These are phyloP conservation scores for Beta corolliflora DNA, from an alignment of 179 eudicot genomes.

Conservation along the genomic window DNA sequence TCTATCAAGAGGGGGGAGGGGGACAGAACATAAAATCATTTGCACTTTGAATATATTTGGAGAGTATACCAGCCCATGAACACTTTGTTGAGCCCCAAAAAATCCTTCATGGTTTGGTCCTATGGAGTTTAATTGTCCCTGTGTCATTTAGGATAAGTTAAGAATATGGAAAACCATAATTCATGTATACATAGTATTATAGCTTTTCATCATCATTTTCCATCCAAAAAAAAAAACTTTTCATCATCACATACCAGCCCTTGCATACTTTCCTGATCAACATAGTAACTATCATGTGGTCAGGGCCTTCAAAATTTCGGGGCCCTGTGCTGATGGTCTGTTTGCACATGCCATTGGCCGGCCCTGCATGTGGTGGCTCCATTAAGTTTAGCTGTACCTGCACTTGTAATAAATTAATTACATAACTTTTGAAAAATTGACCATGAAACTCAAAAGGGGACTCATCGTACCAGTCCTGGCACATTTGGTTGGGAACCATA, in stretches of 20 bases:
- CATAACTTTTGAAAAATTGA: conserved; percentile 7
- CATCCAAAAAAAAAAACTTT: no score
- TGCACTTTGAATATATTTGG: background rate
- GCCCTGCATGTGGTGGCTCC: conserved; percentile 95
- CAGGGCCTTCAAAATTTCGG: no score
- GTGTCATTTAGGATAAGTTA: background rate
- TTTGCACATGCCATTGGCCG: no score
- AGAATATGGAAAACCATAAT: conserved; percentile 2
- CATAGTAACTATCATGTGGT: conserved; percentile 84
- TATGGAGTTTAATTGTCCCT: conserved; percentile 81
- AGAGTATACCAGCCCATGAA: conserved; percentile 73
- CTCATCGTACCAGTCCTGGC: conserved; percentile 76
- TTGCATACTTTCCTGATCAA: conserved; percentile 71
- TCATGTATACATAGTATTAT: background rate
- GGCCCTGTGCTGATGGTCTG: no score
- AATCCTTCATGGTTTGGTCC: conserved; percentile 73
- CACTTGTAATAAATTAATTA: conserved; percentile 17
- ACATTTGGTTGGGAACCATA: conserved; percentile 76
- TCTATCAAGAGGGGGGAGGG: background rate
- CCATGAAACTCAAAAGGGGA: conserved; percentile 10
- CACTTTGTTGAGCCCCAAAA: conserved; percentile 71
- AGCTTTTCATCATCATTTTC: conserved; percentile 8
- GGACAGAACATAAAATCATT: background rate
- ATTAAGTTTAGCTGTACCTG: conserved; percentile 88
- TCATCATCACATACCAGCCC: conserved; percentile 69